A percentile compares a stretch with the other conserved stretches of the same genome.
Conservation (phyloP, 2,329 filamentous ascomycete genomes). For the Hypoxylon sp. region DNA sequence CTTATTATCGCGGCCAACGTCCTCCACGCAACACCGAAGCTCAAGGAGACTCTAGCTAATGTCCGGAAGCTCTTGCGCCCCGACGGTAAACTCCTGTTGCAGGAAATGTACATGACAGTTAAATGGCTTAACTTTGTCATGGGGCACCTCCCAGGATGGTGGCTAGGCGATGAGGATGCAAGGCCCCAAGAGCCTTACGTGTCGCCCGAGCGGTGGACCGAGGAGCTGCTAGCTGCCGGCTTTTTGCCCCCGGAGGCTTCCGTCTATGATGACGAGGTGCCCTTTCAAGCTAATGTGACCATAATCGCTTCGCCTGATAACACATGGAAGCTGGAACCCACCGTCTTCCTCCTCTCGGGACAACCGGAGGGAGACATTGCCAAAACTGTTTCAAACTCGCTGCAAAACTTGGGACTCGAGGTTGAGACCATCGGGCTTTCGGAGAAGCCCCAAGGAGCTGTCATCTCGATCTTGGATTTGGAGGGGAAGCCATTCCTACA, state of each 20-base stretch:
- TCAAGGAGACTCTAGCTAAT: slow-evolving; percentile 33
- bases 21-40: slow-evolving; percentile 43
- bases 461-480: background rate
- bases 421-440: background rate
- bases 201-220: slow-evolving; percentile 33
- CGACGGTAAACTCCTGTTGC: slow-evolving; percentile 43
- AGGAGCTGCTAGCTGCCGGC: slow-evolving; percentile 27
- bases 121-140: slow-evolving; percentile 40
- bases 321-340: background rate
- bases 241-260: slow-evolving; percentile 19
- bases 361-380: background rate
- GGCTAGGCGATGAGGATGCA: slow-evolving; percentile 40
- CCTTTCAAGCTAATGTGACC: background rate
- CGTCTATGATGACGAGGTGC: background rate
- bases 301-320: background rate
- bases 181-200: slow-evolving; percentile 39
- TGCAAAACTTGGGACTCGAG: background rate
- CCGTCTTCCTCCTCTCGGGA: background rate
- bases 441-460: background rate
- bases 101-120: slow-evolving; percentile 32
- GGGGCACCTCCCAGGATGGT: slow-evolving; percentile 44
- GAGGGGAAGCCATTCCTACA: background rate
- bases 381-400: background rate
- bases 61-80: slow-evolving; percentile 46
- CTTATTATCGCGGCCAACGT: slow-evolving; percentile 49